Evolutionary conservation across 495 filamentous ascomycete species (phyloP).

Genomic region (Bathelium albidoporum): DNA sequence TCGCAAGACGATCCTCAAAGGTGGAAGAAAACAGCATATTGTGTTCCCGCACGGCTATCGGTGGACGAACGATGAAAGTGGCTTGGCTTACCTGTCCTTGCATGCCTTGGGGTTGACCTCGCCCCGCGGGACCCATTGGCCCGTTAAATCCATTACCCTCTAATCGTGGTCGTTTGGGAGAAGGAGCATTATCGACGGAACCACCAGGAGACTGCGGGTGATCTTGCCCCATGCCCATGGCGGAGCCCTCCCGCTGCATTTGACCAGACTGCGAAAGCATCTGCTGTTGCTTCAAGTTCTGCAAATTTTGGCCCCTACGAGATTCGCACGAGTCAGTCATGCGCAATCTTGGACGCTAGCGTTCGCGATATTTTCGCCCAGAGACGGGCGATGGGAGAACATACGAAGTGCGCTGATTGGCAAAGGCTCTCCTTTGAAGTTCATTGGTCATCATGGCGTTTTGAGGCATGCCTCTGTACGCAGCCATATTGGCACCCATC

Average conservation of each 20-base stretch:
- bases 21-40: not conserved
- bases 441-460: slow-evolving; percentile 31
- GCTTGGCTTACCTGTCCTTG: slow-evolving; percentile 51
- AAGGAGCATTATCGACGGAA: slow-evolving; percentile 77
- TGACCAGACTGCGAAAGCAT: slow-evolving; percentile 44
- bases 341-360: slow-evolving; percentile 1
- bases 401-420: slow-evolving; percentile 66
- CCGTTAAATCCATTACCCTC: slow-evolving; percentile 54
- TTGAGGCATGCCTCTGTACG: not conserved
- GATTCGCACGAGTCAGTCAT: slow-evolving; percentile 11
- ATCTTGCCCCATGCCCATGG: slow-evolving; percentile 53
- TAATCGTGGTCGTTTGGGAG: slow-evolving; percentile 85
- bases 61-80: too few relatives aligned
- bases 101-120: slow-evolving; percentile 54
- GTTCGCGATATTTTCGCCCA: not conserved
- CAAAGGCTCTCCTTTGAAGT: slow-evolving; percentile 62
- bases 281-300: slow-evolving; percentile 42
- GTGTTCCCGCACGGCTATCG: too few relatives aligned
- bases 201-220: slow-evolving; percentile 66
- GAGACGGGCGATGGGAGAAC: slow-evolving; percentile 17
- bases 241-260: slow-evolving; percentile 48
- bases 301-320: slow-evolving; percentile 23
- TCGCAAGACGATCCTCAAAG: too few relatives aligned
- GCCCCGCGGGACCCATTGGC: slow-evolving; percentile 70
- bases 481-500: slow-evolving; percentile 38